phyloP scores from a whole-genome alignment of 331 rosid genomes.

The Erythrophleum ivorense region DNA sequence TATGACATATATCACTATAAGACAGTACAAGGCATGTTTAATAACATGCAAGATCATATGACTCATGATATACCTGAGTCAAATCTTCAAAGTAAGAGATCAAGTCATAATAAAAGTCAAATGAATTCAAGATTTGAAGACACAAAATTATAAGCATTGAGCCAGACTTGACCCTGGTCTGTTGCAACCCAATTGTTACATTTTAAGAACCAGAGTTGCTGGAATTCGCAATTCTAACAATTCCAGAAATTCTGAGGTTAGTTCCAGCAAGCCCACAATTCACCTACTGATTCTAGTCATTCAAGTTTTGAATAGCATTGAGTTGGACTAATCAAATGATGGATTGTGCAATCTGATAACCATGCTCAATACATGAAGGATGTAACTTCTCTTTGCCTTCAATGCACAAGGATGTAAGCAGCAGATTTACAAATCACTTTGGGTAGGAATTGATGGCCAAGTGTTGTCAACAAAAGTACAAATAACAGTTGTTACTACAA shows the following conservation, averaged over 20 bases:
- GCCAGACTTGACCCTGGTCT: constrained; percentile 3
- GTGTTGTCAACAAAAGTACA: background rate
- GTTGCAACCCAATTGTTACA: background rate
- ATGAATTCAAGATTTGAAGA: background rate
- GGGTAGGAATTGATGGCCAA: background rate
- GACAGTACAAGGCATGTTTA: background rate
- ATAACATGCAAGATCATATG: background rate
- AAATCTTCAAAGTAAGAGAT: background rate
- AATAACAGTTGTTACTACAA: background rate
- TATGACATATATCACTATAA: background rate
- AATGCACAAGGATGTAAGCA: background rate
- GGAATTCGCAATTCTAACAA: background rate
- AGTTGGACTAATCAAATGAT: too few species aligned
- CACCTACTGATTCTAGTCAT: too few species aligned
- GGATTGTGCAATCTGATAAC: too few species aligned
- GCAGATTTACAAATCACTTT: background rate
- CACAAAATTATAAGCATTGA: background rate
- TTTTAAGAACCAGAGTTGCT: too few species aligned
- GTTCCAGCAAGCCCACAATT: too few species aligned
- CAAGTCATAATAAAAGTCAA: background rate
- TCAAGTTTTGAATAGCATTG: too few species aligned
- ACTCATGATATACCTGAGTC: background rate
- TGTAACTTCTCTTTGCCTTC: background rate
- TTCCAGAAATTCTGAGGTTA: background rate
- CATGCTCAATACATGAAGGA: background rate